phyloP scores from a whole-genome alignment of 805 yeast species.

The Citeromyces nyonsensis region DNA sequence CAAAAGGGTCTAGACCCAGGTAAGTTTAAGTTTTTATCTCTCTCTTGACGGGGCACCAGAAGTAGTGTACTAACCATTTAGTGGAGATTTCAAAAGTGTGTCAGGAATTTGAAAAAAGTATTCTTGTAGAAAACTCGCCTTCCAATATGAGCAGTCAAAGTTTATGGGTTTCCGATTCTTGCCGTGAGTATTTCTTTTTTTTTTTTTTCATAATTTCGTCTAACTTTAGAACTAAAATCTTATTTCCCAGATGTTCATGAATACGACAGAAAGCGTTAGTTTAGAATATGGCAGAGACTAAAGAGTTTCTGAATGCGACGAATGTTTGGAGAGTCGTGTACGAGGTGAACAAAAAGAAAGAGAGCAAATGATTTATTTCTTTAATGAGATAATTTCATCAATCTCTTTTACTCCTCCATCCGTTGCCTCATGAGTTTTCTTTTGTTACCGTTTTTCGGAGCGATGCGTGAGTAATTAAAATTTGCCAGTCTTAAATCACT shows the following conservation, averaged over 20 bases:
- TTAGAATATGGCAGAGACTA: no score
- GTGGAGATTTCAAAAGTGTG: constrained; percentile 24
- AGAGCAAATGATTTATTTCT: no score
- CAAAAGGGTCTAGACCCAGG: constrained; percentile 43
- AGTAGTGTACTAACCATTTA: neutral
- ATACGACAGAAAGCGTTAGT: constrained; percentile 29
- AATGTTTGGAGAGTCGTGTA: no score
- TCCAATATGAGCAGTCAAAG: constrained; percentile 31
- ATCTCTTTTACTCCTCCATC: no score
- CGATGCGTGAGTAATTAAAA: no score
- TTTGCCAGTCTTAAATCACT: no score
- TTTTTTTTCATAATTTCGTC: neutral
- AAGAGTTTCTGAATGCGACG: no score
- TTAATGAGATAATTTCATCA: no score
- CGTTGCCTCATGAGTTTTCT: no score
- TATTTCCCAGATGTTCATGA: constrained; percentile 46
- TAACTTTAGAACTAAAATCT: constrained; percentile 18
- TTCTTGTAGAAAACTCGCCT: constrained; percentile 40
- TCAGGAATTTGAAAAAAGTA: constrained; percentile 44
- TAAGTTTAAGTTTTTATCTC: neutral
- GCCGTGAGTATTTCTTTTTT: constrained; percentile 7
- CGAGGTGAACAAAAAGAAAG: no score
- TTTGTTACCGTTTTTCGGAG: no score
- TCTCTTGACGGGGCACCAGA: neutral
- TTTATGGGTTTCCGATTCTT: constrained; percentile 44